Base-by-base conservation (phyloP, 768 basidiomycete genomes). In the Xerocomellus dryophilus region DNA sequence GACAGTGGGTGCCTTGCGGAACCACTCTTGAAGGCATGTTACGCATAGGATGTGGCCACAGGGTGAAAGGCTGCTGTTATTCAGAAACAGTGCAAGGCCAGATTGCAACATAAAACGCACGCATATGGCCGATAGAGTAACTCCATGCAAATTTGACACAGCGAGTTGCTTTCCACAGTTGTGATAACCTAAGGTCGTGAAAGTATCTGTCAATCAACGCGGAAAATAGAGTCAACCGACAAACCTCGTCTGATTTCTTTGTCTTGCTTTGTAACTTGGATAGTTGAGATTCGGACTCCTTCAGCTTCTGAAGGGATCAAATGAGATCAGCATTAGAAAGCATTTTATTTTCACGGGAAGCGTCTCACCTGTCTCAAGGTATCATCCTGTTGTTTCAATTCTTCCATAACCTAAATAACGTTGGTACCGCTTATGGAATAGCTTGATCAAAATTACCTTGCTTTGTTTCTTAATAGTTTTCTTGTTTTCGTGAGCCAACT, bases 1-100 rank as follows among this genome's bases (percentile, higher is more conserved):
- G 17, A 64, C 55, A 0, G 74, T 70, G 4, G 87, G 86, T 4
- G 86, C 85, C 47, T 81, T 78, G 54, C 81, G 79, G 71, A 90
- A 90, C 88, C 88, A 90, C 60, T 84, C 82, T 67, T 87, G 84
- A 9, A 90, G 79, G 60, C 88, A 90, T 3, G 63, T 60, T 25
- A 86, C 76, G 52, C 88, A 90, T n/a, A 87, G 73, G n/a, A 87
- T 78, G 59, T 90, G 88, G 2, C 88, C 88, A 61, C 88, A 90
- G 0, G 88, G 88, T 1, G 85, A 79, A 41, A 90, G 74, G 2
- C 88, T 88, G 47, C 15, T 38, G 18, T 15, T 18, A 21, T 49
- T 60, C 44, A 59, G 59, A 21, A 54, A 60, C 44, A 12, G 14
- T 43, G 15, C 7, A 42, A 45, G 31, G 20, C 8, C 7, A 48